Evolutionary conservation across 73 alveolate species (phyloP).

Genomic region (Breviolum minutum): DNA sequence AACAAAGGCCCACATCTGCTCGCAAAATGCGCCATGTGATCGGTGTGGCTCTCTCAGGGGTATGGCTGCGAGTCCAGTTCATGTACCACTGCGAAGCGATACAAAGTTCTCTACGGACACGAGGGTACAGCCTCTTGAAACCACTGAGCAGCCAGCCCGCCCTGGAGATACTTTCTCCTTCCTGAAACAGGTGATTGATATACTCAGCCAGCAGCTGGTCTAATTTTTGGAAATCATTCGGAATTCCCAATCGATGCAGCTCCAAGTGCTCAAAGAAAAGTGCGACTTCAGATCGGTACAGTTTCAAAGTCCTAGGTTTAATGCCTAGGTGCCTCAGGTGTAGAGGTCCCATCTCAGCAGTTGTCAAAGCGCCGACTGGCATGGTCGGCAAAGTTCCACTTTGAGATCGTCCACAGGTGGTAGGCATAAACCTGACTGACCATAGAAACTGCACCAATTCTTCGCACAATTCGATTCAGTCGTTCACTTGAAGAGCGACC

Average conservation of each 20-base stretch:
- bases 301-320: not conserved
- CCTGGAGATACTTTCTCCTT: not conserved
- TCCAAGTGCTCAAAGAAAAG: not conserved
- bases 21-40: not conserved
- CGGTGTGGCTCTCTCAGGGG: not conserved
- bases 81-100: not conserved
- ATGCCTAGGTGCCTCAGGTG: not conserved
- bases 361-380: not conserved
- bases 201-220: not conserved
- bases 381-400: constrained; percentile 11
- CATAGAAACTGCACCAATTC: not conserved
- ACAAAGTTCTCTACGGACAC: not conserved
- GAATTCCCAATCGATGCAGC: too few relatives aligned
- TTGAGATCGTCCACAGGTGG: constrained; percentile 12
- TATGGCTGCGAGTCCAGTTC: not conserved
- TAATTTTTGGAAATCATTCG: not conserved
- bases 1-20: not conserved
- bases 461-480: not conserved
- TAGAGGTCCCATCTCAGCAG: not conserved
- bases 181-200: not conserved
- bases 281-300: not conserved
- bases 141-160: constrained; percentile 14
- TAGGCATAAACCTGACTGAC: not conserved
- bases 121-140: not conserved
- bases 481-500: not conserved